phyloP scores from a whole-genome alignment of 371 early-diverging fungal species.

The Vairimorpha necatrix region DNA sequence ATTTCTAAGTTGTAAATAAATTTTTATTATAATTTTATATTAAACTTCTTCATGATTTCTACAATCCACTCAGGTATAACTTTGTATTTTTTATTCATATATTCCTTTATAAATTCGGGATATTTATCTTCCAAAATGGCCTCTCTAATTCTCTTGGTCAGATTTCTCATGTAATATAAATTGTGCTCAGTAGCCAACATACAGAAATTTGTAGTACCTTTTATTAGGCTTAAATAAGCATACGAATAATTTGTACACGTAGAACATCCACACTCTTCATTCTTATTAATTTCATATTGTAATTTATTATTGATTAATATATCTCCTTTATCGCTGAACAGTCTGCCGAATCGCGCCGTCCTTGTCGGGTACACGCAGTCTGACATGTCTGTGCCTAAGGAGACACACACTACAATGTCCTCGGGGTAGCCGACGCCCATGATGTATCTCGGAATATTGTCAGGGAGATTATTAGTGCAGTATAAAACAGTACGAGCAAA shows the following conservation, averaged over 20 bases:
- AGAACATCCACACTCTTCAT: conserved; percentile 75
- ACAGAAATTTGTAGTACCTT: conserved; percentile 77
- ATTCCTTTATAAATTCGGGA: conserved; percentile 73
- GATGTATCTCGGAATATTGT: conserved; percentile 80
- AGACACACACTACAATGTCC: conserved; percentile 81
- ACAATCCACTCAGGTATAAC: conserved; percentile 75
- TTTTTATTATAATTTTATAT: background rate
- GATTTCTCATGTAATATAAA: conserved; percentile 76
- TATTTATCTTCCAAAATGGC: conserved; percentile 72
- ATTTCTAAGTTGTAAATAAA: background rate
- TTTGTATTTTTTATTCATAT: conserved; percentile 70
- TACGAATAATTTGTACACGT: conserved; percentile 77
- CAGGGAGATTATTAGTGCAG: conserved; percentile 76
- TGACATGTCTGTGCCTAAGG: conserved; percentile 87
- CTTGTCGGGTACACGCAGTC: conserved; percentile 93
- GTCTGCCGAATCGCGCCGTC: conserved; percentile 86
- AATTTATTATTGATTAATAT: conserved; percentile 68
- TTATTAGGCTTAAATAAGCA: conserved; percentile 71
- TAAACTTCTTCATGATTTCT: conserved; percentile 18
- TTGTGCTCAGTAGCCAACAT: conserved; percentile 81
- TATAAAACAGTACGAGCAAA: conserved; percentile 75
- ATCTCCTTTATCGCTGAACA: conserved; percentile 73
- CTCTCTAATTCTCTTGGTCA: conserved; percentile 74
- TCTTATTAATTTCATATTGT: conserved; percentile 71
- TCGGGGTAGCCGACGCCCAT: conserved; percentile 94